Percentiles rank a stretch among this genome's conserved stretches.
These are phyloP conservation scores for Maudiozyma turicensis DNA, from an alignment of 805 yeast genomes.

Conservation along the genomic window DNA sequence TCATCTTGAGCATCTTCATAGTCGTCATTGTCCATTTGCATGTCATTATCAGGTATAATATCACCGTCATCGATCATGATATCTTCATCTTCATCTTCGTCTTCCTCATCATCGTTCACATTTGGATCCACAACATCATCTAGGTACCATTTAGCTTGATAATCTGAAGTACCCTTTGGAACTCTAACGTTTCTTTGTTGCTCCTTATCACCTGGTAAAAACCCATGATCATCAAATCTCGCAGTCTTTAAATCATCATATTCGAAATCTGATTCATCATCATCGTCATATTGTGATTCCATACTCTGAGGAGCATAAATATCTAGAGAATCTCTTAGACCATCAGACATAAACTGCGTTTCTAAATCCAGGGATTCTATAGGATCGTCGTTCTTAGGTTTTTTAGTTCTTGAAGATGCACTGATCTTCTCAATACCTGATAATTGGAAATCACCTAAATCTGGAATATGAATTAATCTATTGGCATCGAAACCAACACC, in stretches of 20 bases:
- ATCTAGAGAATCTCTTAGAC: slow-evolving; percentile 47
- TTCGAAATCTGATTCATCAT: slow-evolving; percentile 29
- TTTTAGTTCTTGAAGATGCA: slow-evolving; percentile 24
- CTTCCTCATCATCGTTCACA: slow-evolving; percentile 26
- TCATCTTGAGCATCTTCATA: slow-evolving; percentile 38
- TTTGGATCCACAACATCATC: slow-evolving; percentile 41
- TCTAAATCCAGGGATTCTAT: slow-evolving; percentile 10
- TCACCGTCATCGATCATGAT: slow-evolving; percentile 25
- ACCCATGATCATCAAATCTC: slow-evolving; percentile 34
- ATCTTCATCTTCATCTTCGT: slow-evolving; percentile 22
- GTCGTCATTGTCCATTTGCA: slow-evolving; percentile 18
- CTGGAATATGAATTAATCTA: slow-evolving; percentile 77
- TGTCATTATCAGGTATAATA: slow-evolving; percentile 18
- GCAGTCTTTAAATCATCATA: slow-evolving; percentile 26
- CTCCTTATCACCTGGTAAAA: slow-evolving; percentile 28
- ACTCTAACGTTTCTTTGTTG: slow-evolving; percentile 32
- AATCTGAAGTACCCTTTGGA: slow-evolving; percentile 73
- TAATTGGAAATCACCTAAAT: slow-evolving; percentile 79
- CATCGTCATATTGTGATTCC: slow-evolving; percentile 35
- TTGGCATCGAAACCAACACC: slow-evolving; percentile 77
- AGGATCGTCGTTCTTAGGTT: slow-evolving; percentile 13
- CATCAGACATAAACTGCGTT: slow-evolving; percentile 28
- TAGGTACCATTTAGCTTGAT: slow-evolving; percentile 69
- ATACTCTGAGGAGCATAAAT: slow-evolving; percentile 48
- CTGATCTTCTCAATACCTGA: slow-evolving; percentile 49